Evolutionary conservation across 2,329 filamentous ascomycete species (phyloP).

Genomic region (Pseudonectria foliicola): DNA sequence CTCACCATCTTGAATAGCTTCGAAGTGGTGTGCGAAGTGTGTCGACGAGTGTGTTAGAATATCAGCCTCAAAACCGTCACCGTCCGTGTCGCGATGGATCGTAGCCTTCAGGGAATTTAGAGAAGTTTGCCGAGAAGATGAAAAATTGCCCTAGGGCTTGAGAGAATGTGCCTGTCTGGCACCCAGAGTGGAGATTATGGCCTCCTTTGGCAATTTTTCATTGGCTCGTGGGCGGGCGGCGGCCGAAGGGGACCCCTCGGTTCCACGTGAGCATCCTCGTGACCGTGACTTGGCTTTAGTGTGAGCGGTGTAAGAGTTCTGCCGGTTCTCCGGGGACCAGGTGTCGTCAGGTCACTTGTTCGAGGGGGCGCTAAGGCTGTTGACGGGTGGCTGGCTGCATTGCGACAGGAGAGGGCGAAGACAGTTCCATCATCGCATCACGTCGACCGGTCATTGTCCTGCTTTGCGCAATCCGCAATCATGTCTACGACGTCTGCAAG

Average conservation of each 20-base stretch:
- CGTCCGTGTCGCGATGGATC: slow-evolving; percentile 29
- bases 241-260: neutral
- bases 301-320: slow-evolving; percentile 23
- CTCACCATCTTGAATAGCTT: slow-evolving; percentile 44
- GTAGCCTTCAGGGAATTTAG: slow-evolving; percentile 26
- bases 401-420: slow-evolving; percentile 3
- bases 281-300: neutral
- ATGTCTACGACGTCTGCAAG: slow-evolving; percentile 50
- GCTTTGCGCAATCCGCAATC: slow-evolving; percentile 7
- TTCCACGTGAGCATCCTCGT: slow-evolving; percentile 20
- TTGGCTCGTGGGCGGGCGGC: slow-evolving; percentile 18
- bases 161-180: slow-evolving; percentile 15
- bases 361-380: slow-evolving; percentile 16
- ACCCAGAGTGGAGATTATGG: slow-evolving; percentile 13
- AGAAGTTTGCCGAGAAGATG: slow-evolving; percentile 29
- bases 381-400: slow-evolving; percentile 8
- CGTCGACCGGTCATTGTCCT: slow-evolving; percentile 3
- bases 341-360: slow-evolving; percentile 12
- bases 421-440: slow-evolving; percentile 8
- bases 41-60: slow-evolving; percentile 31
- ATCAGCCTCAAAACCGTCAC: slow-evolving; percentile 29
- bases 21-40: slow-evolving; percentile 35
- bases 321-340: slow-evolving; percentile 16
- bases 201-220: slow-evolving; percentile 23
- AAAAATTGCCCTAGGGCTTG: slow-evolving; percentile 34